These are phyloP conservation scores for Discostella stelligeroides DNA, from an alignment of 108 stramenopile species.

Conservation along the genomic window DNA sequence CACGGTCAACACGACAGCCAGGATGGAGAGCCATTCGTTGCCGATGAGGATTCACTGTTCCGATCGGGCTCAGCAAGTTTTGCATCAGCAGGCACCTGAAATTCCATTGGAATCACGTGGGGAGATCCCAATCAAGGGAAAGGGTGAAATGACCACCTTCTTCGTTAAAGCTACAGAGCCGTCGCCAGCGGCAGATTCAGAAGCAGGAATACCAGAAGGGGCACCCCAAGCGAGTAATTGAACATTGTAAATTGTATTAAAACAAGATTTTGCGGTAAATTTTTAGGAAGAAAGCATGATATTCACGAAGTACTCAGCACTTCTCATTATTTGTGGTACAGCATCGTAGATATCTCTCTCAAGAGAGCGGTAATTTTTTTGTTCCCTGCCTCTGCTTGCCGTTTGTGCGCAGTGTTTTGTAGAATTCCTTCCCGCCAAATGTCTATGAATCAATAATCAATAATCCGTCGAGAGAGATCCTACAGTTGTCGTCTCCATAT, in stretches of 20 bases:
- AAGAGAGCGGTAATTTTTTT: too few species aligned
- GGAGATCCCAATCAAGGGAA: conserved; percentile 67
- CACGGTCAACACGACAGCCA: conserved; percentile 68
- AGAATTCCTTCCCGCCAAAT: too few species aligned
- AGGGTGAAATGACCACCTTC: conserved; percentile 69
- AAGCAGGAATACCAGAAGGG: neutral
- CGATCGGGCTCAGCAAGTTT: conserved; percentile 46
- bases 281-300: too few species aligned
- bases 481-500: too few species aligned
- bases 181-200: neutral
- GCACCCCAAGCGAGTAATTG: neutral
- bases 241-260: neutral
- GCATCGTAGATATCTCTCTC: too few species aligned
- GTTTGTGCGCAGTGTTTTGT: too few species aligned
- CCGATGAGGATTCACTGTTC: conserved; percentile 62
- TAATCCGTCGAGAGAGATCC: too few species aligned
- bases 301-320: too few species aligned
- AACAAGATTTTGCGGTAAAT: too few species aligned
- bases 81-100: conserved; percentile 51
- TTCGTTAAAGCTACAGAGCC: conserved; percentile 6
- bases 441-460: too few species aligned
- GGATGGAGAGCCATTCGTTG: conserved; percentile 65
- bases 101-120: conserved; percentile 56
- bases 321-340: too few species aligned
- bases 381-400: too few species aligned